Evolutionary conservation across 2,329 filamentous ascomycete genomes (phyloP).

Genomic region (Monilinia aucupariae): DNA sequence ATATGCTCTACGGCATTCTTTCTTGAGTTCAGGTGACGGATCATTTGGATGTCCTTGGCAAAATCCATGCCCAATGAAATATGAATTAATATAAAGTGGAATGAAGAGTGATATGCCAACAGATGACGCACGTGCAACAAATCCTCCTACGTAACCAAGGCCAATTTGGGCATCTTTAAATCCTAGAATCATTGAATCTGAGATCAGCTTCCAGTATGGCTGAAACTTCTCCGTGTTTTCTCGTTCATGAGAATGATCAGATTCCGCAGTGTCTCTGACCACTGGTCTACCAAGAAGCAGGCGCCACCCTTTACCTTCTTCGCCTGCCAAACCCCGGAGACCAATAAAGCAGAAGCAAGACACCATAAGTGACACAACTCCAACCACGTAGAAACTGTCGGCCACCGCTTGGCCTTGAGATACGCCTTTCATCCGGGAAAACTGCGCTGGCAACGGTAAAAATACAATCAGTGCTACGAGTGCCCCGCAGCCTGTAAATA

Average conservation of each 20-base stretch:
- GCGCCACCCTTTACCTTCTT: conserved; percentile 70
- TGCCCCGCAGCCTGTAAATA: conserved; percentile 89
- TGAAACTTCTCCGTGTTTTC: conserved; percentile 35
- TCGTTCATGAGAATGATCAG: conserved; percentile 1
- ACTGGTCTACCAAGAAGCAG: conserved; percentile 44
- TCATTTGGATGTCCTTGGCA: conserved; percentile 64
- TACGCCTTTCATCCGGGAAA: conserved; percentile 64
- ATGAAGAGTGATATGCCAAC: conserved; percentile 95
- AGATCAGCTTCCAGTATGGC: conserved; percentile 55
- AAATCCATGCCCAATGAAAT: conserved; percentile 74
- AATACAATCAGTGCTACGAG: conserved; percentile 78
- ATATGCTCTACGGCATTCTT: conserved; percentile 81
- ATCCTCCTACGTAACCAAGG: conserved; percentile 86
- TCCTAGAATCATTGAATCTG: conserved; percentile 62
- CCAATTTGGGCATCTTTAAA: conserved; percentile 72
- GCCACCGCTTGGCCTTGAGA: conserved; percentile 70
- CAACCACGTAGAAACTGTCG: conserved; percentile 84
- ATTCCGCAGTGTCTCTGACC: conserved; percentile 20
- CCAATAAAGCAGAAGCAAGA: conserved; percentile 74
- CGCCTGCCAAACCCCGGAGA: conserved; percentile 61
- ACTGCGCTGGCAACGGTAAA: conserved; percentile 77
- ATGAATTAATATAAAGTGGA: conserved; percentile 86
- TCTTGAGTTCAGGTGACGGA: conserved; percentile 68
- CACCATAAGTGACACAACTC: conserved; percentile 63
- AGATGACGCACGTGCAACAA: conserved; percentile 88